A percentile compares a stretch with the other conserved stretches of the same genome.
These are phyloP conservation scores for Gossypium turneri DNA, from an alignment of 345 rosid genomes.

Conservation along the genomic window DNA sequence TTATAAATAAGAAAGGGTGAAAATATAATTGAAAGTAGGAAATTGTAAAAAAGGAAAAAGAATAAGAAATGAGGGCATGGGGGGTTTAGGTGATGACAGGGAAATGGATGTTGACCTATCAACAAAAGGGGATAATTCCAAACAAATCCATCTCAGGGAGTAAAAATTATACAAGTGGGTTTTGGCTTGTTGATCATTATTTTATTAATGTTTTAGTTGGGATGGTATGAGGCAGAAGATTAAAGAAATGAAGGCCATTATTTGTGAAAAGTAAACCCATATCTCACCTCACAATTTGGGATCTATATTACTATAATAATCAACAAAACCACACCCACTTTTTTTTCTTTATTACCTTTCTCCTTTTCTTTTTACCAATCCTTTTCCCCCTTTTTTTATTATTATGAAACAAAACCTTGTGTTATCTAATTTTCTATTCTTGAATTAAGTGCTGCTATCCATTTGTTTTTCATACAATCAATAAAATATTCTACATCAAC, in stretches of 20 bases:
- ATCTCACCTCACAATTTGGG: not conserved
- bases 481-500: too few relatives aligned
- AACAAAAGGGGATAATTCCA: slow-evolving; percentile 86
- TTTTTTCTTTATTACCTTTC: slow-evolving; percentile 10
- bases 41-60: slow-evolving; percentile 44
- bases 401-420: slow-evolving; percentile 22
- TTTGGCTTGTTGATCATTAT: slow-evolving; percentile 36
- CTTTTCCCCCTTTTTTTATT: not conserved
- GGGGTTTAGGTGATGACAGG: slow-evolving; percentile 92
- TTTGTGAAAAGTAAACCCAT: slow-evolving; percentile 24
- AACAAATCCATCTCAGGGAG: slow-evolving; percentile 53
- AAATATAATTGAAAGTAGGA: too few relatives aligned
- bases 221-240: slow-evolving; percentile 18
- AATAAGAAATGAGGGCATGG: slow-evolving; percentile 63
- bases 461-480: not conserved
- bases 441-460: slow-evolving; percentile 18
- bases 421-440: slow-evolving; percentile 25
- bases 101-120: slow-evolving; percentile 89
- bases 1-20: too few relatives aligned
- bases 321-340: slow-evolving; percentile 1
- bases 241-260: slow-evolving; percentile 15
- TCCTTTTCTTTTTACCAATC: not conserved
- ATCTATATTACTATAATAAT: not conserved
- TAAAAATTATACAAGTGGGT: slow-evolving; percentile 37
- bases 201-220: slow-evolving; percentile 42